Percentiles rank a stretch among this genome's conserved stretches.
phyloP scores from a whole-genome alignment of 768 basidiomycete genomes.

The Russula sp. region DNA sequence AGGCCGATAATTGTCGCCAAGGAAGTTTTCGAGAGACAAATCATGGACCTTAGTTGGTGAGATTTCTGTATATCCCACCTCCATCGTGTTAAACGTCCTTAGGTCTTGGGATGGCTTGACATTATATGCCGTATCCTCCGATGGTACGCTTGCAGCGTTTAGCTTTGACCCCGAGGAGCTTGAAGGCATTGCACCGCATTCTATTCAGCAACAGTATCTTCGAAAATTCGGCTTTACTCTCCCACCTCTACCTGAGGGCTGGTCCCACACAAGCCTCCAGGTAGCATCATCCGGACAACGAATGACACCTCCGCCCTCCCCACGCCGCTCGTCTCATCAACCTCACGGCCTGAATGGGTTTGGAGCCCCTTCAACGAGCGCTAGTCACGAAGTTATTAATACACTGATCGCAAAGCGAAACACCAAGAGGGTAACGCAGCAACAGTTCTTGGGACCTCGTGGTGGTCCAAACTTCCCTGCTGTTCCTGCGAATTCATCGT shows the following conservation, averaged over 20 bases:
- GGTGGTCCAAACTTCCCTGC: constrained; percentile 21
- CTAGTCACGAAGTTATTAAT: constrained; percentile 48
- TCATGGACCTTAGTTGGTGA: constrained; percentile 94
- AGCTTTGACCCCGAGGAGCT: constrained; percentile 74
- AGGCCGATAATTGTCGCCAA: constrained; percentile 88
- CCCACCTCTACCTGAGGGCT: constrained; percentile 63
- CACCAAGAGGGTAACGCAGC: constrained; percentile 43
- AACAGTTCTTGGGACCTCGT: constrained; percentile 31
- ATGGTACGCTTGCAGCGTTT: constrained; percentile 89
- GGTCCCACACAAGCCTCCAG: constrained; percentile 41
- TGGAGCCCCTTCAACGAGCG: constrained; percentile 29
- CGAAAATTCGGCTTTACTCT: constrained; percentile 71
- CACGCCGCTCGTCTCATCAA: constrained; percentile 28
- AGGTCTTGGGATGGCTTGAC: constrained; percentile 93
- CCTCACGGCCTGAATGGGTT: constrained; percentile 38
- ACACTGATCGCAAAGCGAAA: constrained; percentile 64
- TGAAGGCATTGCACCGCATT: constrained; percentile 70
- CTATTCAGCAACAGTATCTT: constrained; percentile 71
- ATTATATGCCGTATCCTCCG: constrained; percentile 91
- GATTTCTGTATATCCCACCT: constrained; percentile 21
- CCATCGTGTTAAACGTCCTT: constrained; percentile 4
- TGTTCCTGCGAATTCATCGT: not conserved
- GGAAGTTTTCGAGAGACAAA: constrained; percentile 90
- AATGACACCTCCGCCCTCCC: constrained; percentile 46
- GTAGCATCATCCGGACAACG: constrained; percentile 20